Base-by-base conservation (phyloP, 306 rosid genomes). In the Vigna mungo region DNA sequence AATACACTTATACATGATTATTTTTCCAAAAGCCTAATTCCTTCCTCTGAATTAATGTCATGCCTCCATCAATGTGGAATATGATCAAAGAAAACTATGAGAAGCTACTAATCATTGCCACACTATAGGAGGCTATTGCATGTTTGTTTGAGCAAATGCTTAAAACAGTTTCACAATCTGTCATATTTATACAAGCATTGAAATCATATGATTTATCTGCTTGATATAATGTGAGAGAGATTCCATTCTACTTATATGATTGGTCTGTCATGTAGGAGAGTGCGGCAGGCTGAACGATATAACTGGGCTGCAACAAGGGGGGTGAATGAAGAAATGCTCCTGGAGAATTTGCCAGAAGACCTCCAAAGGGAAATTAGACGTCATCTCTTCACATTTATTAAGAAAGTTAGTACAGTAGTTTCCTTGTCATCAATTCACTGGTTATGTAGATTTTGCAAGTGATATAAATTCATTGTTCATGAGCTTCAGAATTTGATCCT, bases 241-340 rank as follows among this genome's bases (percentile, higher is more conserved):
- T 89, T 72, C 12, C 27, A 13, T n/a, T 30, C 7, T 16, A 11
- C 48, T 51, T 41, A 60, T 63, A 46, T 74, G 55, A 27, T 78
- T 78, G 74, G 74, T n/a, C 39, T 46, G 71, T 84, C 69, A 52
- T 63, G 71, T 14, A 93, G 98, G 97, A 86, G 75, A 83, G 97
- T 93, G 44, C 82, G 87, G 55, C 84, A 81, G 60, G 97, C 95
- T 7, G 98, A 93, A 82, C 86, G 95, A 56, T 93, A 84, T 62
- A 87, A 67, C 25, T 93, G 97, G 98, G 97, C 93, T 47, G 96
- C 98, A 16, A 91, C 98, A 53, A 88, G 98, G 77, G 98, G 98
- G 4, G 98, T 91, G 78, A 91, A 93, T 86, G 98, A 93, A 82
- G 97, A 91, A 86, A 48, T 61, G 27, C 94, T 89, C 68, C 64